Conservation (phyloP, 2,329 filamentous ascomycete genomes). For the Aureobasidium subglaciale region DNA sequence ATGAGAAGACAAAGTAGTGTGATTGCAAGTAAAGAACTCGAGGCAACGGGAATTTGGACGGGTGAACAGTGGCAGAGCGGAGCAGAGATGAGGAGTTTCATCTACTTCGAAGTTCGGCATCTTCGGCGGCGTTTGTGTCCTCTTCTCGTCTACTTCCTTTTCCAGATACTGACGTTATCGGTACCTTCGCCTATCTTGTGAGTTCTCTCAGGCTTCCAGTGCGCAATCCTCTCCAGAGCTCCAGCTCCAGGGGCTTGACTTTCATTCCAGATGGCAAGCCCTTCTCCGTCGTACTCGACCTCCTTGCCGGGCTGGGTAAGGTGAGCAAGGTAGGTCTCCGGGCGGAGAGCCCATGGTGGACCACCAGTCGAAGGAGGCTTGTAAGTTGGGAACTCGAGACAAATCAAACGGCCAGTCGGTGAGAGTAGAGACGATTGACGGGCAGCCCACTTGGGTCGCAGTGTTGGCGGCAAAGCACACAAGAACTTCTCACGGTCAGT, state of each 20-base stretch:
- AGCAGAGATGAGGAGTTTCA: no score
- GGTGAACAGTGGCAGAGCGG: no score
- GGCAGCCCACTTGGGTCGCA: conserved; percentile 52
- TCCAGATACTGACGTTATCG: conserved; percentile 45
- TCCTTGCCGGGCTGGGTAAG: conserved; percentile 62
- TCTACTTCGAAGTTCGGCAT: no score
- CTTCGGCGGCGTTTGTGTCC: not conserved
- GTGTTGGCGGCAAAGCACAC: conserved; percentile 48
- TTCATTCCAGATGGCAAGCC: conserved; percentile 31
- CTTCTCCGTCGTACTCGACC: conserved; percentile 53
- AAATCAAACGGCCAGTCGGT: conserved; percentile 48
- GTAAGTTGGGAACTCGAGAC: conserved; percentile 70
- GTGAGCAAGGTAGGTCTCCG: conserved; percentile 65
- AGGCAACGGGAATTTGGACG: no score
- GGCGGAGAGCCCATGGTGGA: conserved; percentile 64
- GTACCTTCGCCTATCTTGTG: conserved; percentile 48
- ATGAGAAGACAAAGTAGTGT: no score
- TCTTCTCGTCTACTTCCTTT: no score
- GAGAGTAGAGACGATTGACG: conserved; percentile 49
- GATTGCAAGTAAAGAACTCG: no score
- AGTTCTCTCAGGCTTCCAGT: conserved; percentile 51
- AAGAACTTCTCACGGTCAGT: conserved; percentile 44
- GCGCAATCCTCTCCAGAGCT: conserved; percentile 40
- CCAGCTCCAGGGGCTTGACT: conserved; percentile 38
- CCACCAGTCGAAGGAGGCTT: conserved; percentile 60